These are phyloP conservation scores for Blastocystis sp. DNA, from an alignment of 352 stramenopile species.

Conservation along the genomic window DNA sequence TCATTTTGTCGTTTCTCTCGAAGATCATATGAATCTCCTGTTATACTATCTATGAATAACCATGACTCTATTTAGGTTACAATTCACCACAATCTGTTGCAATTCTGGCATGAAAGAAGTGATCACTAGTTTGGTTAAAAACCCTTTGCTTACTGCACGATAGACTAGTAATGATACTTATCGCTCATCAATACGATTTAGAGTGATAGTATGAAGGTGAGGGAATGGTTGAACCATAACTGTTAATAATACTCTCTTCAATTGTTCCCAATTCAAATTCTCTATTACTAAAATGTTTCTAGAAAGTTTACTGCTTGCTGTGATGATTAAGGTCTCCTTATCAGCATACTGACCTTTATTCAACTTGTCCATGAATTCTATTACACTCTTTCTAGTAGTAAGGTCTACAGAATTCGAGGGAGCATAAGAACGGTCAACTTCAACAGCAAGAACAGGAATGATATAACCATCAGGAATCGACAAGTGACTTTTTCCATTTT, in stretches of 20 bases:
- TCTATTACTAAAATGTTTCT: no score
- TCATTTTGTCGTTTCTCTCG: background rate
- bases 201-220: background rate
- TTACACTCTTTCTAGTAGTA: background rate
- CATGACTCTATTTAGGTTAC: background rate
- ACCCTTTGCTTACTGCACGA: background rate
- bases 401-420: background rate
- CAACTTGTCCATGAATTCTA: background rate
- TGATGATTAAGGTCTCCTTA: background rate
- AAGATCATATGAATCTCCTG: background rate
- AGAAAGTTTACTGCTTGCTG: no score
- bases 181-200: background rate
- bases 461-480: slow-evolving; percentile 48
- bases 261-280: no score
- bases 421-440: background rate
- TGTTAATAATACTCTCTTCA: no score
- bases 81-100: background rate
- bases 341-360: background rate
- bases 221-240: background rate
- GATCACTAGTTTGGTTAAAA: background rate
- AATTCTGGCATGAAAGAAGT: background rate
- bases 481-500: background rate
- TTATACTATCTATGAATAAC: background rate
- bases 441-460: slow-evolving; percentile 23
- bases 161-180: background rate